Evolutionary conservation across 306 rosid genomes (phyloP).

Genomic region (Malus sieversii): DNA sequence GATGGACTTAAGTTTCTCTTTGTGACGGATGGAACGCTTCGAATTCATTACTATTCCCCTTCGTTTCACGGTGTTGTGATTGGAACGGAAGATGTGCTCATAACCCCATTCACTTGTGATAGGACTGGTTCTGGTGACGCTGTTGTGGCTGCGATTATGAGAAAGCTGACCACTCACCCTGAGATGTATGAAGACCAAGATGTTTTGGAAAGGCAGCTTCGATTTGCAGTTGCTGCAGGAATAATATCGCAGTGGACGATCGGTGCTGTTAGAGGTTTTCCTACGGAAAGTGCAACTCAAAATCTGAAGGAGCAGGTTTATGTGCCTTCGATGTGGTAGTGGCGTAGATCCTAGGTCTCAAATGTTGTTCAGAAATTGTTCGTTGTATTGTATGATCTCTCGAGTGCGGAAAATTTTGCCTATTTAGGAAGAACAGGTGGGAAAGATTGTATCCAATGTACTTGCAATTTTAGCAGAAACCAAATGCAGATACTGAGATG

Average conservation of each 20-base stretch:
- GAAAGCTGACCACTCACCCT: constrained; percentile 72
- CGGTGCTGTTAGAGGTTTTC: constrained; percentile 82
- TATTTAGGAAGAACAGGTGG: not conserved
- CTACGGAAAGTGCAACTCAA: constrained; percentile 94
- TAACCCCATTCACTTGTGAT: constrained; percentile 90
- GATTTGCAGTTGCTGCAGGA: constrained; percentile 83
- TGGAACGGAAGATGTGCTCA: constrained; percentile 91
- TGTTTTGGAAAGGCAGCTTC: constrained; percentile 68
- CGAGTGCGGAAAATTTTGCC: not conserved
- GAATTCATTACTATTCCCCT: constrained; percentile 82
- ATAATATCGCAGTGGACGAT: constrained; percentile 94
- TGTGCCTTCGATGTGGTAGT: constrained; percentile 90
- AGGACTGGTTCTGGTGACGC: constrained; percentile 99
- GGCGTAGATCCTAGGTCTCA: constrained; percentile 1
- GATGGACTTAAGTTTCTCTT: constrained; percentile 54
- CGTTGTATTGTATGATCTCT: not conserved
- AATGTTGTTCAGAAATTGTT: not conserved
- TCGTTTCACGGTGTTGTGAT: constrained; percentile 60
- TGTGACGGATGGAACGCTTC: constrained; percentile 78
- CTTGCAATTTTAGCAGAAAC: not conserved
- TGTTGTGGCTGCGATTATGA: constrained; percentile 74
- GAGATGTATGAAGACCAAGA: constrained; percentile 78
- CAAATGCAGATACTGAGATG: no score
- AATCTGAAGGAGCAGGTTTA: constrained; percentile 96
- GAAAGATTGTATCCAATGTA: constrained; percentile 9